These are phyloP conservation scores for Ampelocalamus luodianensis DNA, from an alignment of 176 grass and related monocot genomes.

Conservation along the genomic window DNA sequence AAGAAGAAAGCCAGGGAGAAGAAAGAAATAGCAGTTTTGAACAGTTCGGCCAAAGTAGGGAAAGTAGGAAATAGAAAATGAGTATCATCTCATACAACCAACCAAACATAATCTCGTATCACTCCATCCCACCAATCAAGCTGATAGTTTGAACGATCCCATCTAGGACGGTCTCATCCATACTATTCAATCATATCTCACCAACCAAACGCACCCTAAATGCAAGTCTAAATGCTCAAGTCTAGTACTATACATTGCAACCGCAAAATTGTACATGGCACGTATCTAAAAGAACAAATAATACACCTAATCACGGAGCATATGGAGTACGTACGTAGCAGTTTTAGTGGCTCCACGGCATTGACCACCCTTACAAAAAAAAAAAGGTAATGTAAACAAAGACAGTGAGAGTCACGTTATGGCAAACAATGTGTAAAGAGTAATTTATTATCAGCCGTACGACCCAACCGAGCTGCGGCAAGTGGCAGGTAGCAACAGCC, in stretches of 20 bases:
- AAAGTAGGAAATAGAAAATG: no score
- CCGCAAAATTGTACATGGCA: not conserved
- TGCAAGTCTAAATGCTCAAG: no score
- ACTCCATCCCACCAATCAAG: no score
- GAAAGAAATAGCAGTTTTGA: no score
- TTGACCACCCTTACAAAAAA: not conserved
- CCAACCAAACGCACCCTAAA: no score
- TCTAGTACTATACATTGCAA: not conserved
- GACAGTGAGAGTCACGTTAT: not conserved
- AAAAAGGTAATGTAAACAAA: not conserved
- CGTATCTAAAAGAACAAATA: not conserved
- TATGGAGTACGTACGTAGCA: not conserved
- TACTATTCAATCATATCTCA: no score
- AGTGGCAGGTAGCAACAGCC: constrained; percentile 5
- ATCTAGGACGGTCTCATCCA: no score
- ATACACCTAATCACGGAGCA: not conserved
- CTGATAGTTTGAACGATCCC: no score
- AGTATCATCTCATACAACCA: no score
- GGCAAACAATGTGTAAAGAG: not conserved
- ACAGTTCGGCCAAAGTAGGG: no score
- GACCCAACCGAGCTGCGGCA: constrained; percentile 16
- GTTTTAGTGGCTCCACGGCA: not conserved
- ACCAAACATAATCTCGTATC: no score
- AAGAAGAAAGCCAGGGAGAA: no score
- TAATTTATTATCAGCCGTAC: not conserved